These are phyloP conservation scores for Dacryopinax spathularia DNA, from an alignment of 768 basidiomycete species.

Conservation along the genomic window DNA sequence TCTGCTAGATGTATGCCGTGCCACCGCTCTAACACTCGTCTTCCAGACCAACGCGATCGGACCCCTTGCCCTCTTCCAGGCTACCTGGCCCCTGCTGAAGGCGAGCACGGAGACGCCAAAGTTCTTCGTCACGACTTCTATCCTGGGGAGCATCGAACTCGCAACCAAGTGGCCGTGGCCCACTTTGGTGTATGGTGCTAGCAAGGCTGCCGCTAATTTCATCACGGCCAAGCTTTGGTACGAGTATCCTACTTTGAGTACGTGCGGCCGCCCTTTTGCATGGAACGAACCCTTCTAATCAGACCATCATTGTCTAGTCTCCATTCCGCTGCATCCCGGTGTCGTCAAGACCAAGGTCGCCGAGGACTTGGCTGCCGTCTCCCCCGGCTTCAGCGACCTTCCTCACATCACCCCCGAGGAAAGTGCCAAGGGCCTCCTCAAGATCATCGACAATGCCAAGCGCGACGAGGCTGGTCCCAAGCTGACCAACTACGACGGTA, in stretches of 20 bases:
- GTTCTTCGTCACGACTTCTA: slow-evolving; percentile 12
- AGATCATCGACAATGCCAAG: neutral
- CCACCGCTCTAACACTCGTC: neutral
- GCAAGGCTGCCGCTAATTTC: slow-evolving; percentile 14
- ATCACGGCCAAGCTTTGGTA: slow-evolving; percentile 2
- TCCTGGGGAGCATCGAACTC: slow-evolving; percentile 2
- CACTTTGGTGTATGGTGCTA: slow-evolving; percentile 1
- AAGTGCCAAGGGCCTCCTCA: neutral
- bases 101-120: neutral
- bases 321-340: neutral
- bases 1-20: neutral
- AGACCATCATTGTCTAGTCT: neutral
- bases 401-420: slow-evolving; percentile 3
- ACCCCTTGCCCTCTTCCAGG: slow-evolving; percentile 14
- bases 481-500: neutral
- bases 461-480: neutral
- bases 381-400: neutral
- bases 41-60: slow-evolving; percentile 11
- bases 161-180: too few species aligned
- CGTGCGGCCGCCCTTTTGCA: too few species aligned
- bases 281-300: too few species aligned
- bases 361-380: neutral
- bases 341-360: slow-evolving; percentile 5
- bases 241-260: too few species aligned
- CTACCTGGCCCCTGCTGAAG: slow-evolving; percentile 9